Evolutionary conservation across 768 basidiomycete genomes (phyloP).

Genomic region (Leccinum variicolor): DNA sequence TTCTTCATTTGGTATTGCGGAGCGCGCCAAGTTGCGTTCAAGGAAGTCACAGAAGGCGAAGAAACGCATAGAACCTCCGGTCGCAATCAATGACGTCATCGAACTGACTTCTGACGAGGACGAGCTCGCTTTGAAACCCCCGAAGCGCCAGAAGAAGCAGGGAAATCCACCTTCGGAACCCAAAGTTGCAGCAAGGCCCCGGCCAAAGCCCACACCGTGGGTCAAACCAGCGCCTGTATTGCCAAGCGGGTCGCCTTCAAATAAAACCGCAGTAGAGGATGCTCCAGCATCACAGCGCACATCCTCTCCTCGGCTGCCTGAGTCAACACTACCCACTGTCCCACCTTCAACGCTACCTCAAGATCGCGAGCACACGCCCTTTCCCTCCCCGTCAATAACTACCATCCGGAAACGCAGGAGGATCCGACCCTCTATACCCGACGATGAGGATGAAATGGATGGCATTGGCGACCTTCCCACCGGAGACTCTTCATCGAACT

Average conservation of each 20-base stretch:
- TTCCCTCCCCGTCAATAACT: constrained; percentile 21
- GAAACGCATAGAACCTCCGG: neutral
- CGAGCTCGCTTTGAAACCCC: constrained; percentile 31
- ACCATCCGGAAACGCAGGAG: constrained; percentile 27
- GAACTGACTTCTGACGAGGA: constrained; percentile 46
- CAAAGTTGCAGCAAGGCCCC: constrained; percentile 23
- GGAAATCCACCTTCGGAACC: constrained; percentile 26
- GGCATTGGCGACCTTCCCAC: neutral
- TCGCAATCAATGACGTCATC: constrained; percentile 35
- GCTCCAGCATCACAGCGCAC: constrained; percentile 32
- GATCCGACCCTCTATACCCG: constrained; percentile 2
- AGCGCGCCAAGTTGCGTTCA: constrained; percentile 55
- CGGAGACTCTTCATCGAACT: neutral
- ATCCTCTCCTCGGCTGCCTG: constrained; percentile 32
- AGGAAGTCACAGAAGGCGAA: constrained; percentile 30
- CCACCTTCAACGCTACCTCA: constrained; percentile 23
- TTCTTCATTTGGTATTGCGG: constrained; percentile 44
- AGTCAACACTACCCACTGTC: constrained; percentile 30
- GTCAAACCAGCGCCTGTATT: constrained; percentile 10
- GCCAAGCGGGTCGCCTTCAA: constrained; percentile 18
- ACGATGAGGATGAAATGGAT: constrained; percentile 16
- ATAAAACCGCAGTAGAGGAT: constrained; percentile 2
- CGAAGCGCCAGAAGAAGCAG: constrained; percentile 32
- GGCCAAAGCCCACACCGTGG: constrained; percentile 26
- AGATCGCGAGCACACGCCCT: constrained; percentile 21